Percentiles rank a stretch among this genome's conserved stretches.
phyloP scores from a whole-genome alignment of 2,329 filamentous ascomycete species.

The Pseudogymnoascus sp. region DNA sequence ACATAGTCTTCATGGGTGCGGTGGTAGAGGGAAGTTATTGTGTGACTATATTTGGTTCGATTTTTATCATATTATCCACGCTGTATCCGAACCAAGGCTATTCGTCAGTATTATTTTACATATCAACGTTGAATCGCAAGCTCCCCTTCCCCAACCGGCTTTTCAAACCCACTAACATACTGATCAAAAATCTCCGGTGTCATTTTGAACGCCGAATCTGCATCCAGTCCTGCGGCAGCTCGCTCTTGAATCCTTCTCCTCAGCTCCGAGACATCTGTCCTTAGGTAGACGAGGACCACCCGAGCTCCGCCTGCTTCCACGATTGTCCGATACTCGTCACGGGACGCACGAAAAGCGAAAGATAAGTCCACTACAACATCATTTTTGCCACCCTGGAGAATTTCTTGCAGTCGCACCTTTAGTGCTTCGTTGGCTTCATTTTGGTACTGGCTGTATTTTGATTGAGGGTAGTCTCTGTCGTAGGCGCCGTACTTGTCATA shows the following conservation, averaged over 20 bases:
- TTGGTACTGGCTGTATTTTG: neutral
- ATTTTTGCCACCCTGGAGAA: neutral
- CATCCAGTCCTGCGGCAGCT: neutral
- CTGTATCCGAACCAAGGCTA: neutral
- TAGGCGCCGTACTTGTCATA: neutral
- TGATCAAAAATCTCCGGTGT: neutral
- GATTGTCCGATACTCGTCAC: neutral
- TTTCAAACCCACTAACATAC: neutral
- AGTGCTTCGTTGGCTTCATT: neutral
- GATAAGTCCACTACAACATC: neutral
- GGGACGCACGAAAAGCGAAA: neutral
- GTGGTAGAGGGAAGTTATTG: neutral
- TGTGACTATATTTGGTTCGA: neutral
- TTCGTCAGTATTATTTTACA: neutral
- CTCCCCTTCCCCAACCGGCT: neutral
- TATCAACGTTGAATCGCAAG: neutral
- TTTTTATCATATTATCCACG: neutral
- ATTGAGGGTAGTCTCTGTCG: neutral
- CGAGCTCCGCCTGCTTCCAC: neutral
- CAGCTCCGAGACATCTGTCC: neutral
- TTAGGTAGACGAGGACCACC: neutral
- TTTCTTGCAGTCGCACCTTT: neutral
- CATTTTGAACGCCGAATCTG: neutral
- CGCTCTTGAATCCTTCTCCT: neutral
- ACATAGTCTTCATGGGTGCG: neutral